phyloP scores from a whole-genome alignment of 768 basidiomycete species.

The Tylopilus balloui region DNA sequence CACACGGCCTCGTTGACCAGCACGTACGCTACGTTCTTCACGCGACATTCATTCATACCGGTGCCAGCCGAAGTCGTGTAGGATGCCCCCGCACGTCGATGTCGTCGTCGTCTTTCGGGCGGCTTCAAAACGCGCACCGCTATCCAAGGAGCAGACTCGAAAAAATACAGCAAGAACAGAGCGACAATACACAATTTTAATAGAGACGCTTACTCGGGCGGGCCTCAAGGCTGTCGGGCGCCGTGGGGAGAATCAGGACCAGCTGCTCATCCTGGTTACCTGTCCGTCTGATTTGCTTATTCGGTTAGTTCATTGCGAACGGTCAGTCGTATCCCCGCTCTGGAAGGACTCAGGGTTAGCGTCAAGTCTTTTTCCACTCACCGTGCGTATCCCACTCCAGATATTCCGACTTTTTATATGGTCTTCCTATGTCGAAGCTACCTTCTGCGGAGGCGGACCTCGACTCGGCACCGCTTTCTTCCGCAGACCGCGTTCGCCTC shows the following conservation, averaged over 20 bases:
- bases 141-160: slow-evolving; percentile 59
- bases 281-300: slow-evolving; percentile 60
- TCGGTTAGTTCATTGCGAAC: slow-evolving; percentile 66
- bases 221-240: slow-evolving; percentile 71
- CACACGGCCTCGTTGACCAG: slow-evolving; percentile 3
- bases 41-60: neutral
- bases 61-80: neutral
- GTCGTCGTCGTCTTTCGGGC: slow-evolving; percentile 70
- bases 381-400: slow-evolving; percentile 31
- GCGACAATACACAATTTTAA: slow-evolving; percentile 62
- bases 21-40: neutral
- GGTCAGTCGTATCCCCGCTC: slow-evolving; percentile 43
- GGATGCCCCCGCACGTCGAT: slow-evolving; percentile 58
- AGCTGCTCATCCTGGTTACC: slow-evolving; percentile 71
- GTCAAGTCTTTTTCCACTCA: neutral
- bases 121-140: slow-evolving; percentile 31
- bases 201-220: slow-evolving; percentile 54
- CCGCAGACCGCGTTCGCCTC: slow-evolving; percentile 79
- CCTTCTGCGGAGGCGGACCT: slow-evolving; percentile 39
- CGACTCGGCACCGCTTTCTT: slow-evolving; percentile 46
- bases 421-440: slow-evolving; percentile 55
- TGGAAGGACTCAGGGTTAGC: neutral
- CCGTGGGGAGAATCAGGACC: slow-evolving; percentile 70
- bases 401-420: slow-evolving; percentile 72
- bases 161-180: slow-evolving; percentile 62